Base-by-base conservation (phyloP, 305 asterid species). In the Petunia hybrid region DNA sequence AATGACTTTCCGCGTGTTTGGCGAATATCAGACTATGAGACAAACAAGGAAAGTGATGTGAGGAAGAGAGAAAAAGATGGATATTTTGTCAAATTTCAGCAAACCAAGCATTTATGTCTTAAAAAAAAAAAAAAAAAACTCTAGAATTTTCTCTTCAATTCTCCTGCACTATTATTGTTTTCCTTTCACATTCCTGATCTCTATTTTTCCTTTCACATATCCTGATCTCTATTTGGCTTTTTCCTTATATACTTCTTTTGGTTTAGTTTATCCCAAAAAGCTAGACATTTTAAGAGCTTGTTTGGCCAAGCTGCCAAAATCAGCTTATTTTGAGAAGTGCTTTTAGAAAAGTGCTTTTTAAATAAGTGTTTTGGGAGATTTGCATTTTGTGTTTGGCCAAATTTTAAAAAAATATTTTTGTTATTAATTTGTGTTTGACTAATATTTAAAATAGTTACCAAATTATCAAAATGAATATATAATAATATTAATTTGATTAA, bases 91-190 rank as follows among this genome's bases (percentile, higher is more conserved):
- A 57, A 57, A 14, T 57, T 60, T 38, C 12, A 22, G 39, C 40
- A 60, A 60, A 60, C 40, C 39, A 60, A 60, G 14, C n/a, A 35
- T 3, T 63, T 1, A 36, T 36, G 6, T 63, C 69, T 42, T 36
- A 35, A 41, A 0, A 10, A 5, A 62, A 8, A 10, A 36, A 63
- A 36, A 62, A 8, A 10, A 36, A 63, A 36, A 0, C 8, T 35
- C 77, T 71, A 71, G 77, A 46, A 71, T 48, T 31, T 71, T 71
- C 61, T 71, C 22, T 40, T 9, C 31, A 22, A 22, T 22, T 22
- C 31, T 22, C 31, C 31, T 22, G 31, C 31, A 22, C 31, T 22
- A 22, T 5, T 22, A 2, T 16, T 41, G 4, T 42, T 2, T 8
- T 70, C 77, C 61, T 70, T 31, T 67, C 38, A 8, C n/a, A 68